Percentiles rank a stretch among this genome's conserved stretches.
Conservation (phyloP, 2,329 filamentous ascomycete species). For the Ophiostoma triangulosporum region DNA sequence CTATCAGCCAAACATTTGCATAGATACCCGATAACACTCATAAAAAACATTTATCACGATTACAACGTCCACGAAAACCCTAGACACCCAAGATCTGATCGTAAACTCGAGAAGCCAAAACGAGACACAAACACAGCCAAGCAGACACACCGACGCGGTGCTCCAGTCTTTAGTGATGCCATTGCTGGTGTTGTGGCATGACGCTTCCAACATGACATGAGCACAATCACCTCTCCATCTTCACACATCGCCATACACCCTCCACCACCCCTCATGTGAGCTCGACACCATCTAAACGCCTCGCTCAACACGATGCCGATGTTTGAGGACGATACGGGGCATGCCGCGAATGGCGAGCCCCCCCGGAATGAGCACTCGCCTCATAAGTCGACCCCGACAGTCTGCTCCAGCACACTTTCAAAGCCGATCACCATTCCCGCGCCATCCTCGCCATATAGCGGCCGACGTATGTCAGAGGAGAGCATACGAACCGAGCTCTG, state of each 20-base stretch:
- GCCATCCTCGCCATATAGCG: constrained; percentile 6
- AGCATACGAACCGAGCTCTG: constrained; percentile 48
- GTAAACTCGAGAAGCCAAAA: too few species aligned
- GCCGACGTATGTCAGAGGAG: constrained; percentile 39
- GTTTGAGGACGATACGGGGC: constrained; percentile 38
- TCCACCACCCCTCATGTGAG: not conserved
- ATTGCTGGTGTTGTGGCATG: not conserved
- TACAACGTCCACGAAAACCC: too few species aligned
- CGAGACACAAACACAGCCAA: not conserved
- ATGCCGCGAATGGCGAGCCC: constrained; percentile 12
- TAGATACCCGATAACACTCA: too few species aligned
- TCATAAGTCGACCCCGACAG: not conserved
- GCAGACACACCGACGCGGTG: not conserved
- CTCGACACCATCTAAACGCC: too few species aligned
- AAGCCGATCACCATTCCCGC: constrained; percentile 14
- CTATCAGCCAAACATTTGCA: too few species aligned
- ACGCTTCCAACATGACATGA: not conserved
- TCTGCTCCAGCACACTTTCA: constrained; percentile 5
- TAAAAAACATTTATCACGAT: too few species aligned
- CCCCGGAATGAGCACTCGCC: constrained; percentile 8
- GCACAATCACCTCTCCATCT: not conserved
- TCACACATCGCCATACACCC: not conserved
- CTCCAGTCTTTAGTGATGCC: not conserved
- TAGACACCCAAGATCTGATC: too few species aligned
- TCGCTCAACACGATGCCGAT: constrained; percentile 37